Conservation (phyloP, 345 rosid species). For the Brassica juncea region DNA sequence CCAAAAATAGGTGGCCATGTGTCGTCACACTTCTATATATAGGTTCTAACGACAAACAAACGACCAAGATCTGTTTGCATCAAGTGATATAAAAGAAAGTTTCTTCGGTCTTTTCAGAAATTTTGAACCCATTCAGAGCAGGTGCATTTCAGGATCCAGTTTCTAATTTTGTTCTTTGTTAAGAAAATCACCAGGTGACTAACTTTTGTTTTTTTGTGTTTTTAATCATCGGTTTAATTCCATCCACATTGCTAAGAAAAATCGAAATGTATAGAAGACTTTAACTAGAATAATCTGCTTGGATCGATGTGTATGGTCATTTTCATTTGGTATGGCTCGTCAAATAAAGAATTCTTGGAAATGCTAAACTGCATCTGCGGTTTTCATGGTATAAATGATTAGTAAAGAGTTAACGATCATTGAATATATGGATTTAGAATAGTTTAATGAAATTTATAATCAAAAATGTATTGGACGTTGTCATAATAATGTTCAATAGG, state of each 20-base stretch:
- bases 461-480: background rate
- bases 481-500: background rate
- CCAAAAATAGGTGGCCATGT: conserved; percentile 22
- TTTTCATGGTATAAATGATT: background rate
- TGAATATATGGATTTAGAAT: background rate
- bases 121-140: conserved; percentile 21
- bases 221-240: background rate
- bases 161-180: background rate
- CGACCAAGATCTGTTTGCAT: conserved; percentile 25
- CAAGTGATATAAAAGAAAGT: conserved; percentile 20
- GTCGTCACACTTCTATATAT: conserved; percentile 16
- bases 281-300: background rate
- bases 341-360: background rate
- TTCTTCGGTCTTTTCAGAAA: conserved; percentile 2
- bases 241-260: background rate
- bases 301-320: background rate
- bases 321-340: background rate
- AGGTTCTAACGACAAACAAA: conserved; percentile 14
- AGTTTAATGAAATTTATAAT: background rate
- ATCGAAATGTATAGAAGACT: background rate
- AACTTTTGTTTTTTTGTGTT: background rate
- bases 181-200: conserved; percentile 14
- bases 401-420: background rate
- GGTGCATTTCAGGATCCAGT: conserved; percentile 4
- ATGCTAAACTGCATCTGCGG: background rate